A percentile compares a stretch with the other conserved stretches of the same genome.
phyloP scores from a whole-genome alignment of 2,329 filamentous ascomycete species.

The Colletotrichum sp. region DNA sequence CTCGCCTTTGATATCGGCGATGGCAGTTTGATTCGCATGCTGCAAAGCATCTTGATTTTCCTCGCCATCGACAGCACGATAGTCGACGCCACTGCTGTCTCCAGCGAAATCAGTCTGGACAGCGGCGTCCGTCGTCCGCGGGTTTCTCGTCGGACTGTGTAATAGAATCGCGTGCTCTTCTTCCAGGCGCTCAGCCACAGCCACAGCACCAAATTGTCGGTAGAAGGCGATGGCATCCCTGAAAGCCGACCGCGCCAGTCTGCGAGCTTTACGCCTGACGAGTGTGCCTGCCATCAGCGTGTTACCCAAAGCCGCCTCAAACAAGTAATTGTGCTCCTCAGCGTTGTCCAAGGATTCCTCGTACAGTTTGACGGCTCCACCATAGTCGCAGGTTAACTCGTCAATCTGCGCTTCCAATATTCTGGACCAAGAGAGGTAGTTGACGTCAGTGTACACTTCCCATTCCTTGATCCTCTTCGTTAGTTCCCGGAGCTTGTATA shows the following conservation, averaged over 20 bases:
- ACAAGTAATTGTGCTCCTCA: constrained; percentile 66
- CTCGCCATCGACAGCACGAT: constrained; percentile 51
- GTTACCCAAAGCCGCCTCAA: constrained; percentile 76
- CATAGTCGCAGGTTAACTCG: constrained; percentile 64
- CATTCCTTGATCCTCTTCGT: constrained; percentile 68
- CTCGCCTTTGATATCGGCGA: constrained; percentile 58
- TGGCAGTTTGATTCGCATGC: constrained; percentile 47
- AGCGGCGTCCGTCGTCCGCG: constrained; percentile 64
- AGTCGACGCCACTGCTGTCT: constrained; percentile 58
- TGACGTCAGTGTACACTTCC: constrained; percentile 68
- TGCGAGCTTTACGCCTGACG: constrained; percentile 65
- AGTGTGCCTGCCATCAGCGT: constrained; percentile 78
- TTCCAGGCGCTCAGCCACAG: constrained; percentile 71
- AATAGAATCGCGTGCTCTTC: constrained; percentile 72
- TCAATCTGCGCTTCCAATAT: constrained; percentile 72
- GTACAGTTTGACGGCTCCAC: constrained; percentile 65
- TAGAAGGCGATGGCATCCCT: constrained; percentile 72
- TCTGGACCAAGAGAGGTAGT: constrained; percentile 73
- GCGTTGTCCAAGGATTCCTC: constrained; percentile 77
- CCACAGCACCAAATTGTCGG: constrained; percentile 70
- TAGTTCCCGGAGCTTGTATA: constrained; percentile 58
- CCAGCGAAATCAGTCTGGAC: constrained; percentile 75
- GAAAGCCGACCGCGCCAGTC: constrained; percentile 73
- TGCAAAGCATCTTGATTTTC: constrained; percentile 43
- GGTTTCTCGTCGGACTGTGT: constrained; percentile 63